phyloP scores from a whole-genome alignment of 805 yeast genomes.

The Clavispora carvajalis region DNA sequence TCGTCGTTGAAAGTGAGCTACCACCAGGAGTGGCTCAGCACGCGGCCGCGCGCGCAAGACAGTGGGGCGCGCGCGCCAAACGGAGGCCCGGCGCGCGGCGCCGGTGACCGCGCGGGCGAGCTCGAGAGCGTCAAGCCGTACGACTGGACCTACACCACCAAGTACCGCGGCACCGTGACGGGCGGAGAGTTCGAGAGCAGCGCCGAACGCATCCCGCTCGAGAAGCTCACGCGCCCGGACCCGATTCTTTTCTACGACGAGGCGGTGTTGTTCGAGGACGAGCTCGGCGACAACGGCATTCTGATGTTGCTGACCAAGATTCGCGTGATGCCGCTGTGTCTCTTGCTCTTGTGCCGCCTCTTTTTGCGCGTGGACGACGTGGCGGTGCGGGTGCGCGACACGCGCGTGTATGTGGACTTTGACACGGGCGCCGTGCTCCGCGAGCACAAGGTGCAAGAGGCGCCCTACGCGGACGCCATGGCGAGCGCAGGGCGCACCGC shows the following conservation, averaged over 20 bases:
- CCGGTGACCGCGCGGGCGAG: constrained; percentile 26
- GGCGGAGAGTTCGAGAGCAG: constrained; percentile 18
- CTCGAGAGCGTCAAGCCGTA: constrained; percentile 71
- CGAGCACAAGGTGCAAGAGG: constrained; percentile 65
- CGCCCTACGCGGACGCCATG: constrained; percentile 28
- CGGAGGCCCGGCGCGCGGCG: background rate
- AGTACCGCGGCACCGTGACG: constrained; percentile 58
- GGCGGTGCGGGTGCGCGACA: constrained; percentile 74
- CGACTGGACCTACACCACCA: constrained; percentile 94
- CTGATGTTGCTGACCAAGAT: constrained; percentile 72
- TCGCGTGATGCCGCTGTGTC: constrained; percentile 80
- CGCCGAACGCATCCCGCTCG: constrained; percentile 53
- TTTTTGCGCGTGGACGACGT: constrained; percentile 90
- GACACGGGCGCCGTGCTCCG: constrained; percentile 58
- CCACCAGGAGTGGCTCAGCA: constrained; percentile 72
- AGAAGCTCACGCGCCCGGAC: constrained; percentile 64
- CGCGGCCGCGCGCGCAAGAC: constrained; percentile 20
- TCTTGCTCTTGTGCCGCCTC: constrained; percentile 69
- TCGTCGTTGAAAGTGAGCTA: constrained; percentile 62
- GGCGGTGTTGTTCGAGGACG: constrained; percentile 86
- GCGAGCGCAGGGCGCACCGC: constrained; percentile 20
- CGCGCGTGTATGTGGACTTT: constrained; percentile 78
- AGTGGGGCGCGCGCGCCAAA: background rate
- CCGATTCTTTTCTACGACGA: constrained; percentile 90
- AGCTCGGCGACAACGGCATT: constrained; percentile 93